phyloP scores from a whole-genome alignment of 768 basidiomycete species.

The Tylopilus subfusipes region DNA sequence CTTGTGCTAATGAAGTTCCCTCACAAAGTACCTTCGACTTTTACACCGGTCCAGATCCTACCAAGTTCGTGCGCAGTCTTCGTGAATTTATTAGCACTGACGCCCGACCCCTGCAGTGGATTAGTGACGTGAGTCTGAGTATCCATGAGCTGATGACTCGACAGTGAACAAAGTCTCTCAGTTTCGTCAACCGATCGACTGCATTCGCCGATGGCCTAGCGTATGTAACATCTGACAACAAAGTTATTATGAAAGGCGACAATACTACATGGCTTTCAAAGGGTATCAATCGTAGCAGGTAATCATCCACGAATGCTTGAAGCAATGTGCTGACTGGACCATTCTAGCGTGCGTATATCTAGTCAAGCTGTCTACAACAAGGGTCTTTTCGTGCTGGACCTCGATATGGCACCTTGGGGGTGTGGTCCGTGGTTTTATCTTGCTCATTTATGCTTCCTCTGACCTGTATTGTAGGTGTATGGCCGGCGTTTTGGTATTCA shows the following conservation, averaged over 20 bases:
- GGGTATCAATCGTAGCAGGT: constrained; percentile 65
- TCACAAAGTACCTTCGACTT: constrained; percentile 52
- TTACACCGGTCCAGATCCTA: constrained; percentile 61
- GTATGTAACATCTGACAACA: constrained; percentile 53
- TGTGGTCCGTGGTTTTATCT: constrained; percentile 51
- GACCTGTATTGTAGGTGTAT: constrained; percentile 48
- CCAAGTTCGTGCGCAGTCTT: constrained; percentile 39
- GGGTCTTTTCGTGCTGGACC: constrained; percentile 81
- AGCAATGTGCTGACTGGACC: not conserved
- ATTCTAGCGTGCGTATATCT: constrained; percentile 69
- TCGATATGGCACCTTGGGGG: constrained; percentile 83
- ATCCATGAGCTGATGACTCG: not conserved
- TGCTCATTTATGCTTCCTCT: not conserved
- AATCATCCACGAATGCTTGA: not conserved
- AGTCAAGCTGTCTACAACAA: constrained; percentile 61
- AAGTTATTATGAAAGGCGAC: constrained; percentile 76
- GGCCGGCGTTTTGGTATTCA: constrained; percentile 78
- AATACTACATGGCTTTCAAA: constrained; percentile 52
- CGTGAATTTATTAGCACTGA: constrained; percentile 14
- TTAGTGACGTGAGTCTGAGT: constrained; percentile 56
- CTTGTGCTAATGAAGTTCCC: constrained; percentile 5
- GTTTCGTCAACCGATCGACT: constrained; percentile 55
- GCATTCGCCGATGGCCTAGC: constrained; percentile 55
- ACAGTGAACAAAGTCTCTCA: constrained; percentile 27
- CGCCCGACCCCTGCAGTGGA: constrained; percentile 44